phyloP scores from a whole-genome alignment of 495 filamentous ascomycete species.

The Hypomontagnella submonticulosa region DNA sequence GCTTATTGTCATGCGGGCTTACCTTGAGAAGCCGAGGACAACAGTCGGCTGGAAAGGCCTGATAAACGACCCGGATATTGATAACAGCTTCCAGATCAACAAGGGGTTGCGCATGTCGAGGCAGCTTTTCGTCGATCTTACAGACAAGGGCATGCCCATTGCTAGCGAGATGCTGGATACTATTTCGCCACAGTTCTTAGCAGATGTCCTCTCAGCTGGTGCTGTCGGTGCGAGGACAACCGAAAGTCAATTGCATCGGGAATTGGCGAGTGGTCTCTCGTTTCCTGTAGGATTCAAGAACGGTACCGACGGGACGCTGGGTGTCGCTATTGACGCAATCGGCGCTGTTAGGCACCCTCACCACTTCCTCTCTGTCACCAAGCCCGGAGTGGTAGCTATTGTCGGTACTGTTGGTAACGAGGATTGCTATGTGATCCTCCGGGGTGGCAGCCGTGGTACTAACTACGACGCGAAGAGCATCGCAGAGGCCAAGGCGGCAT shows the following conservation, averaged over 20 bases:
- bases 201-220: constrained; percentile 91
- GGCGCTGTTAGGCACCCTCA: constrained; percentile 92
- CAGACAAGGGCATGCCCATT: constrained; percentile 94
- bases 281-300: constrained; percentile 99
- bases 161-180: constrained; percentile 99
- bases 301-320: constrained; percentile 91
- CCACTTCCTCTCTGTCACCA: constrained; percentile 98
- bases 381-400: constrained; percentile 95
- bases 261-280: constrained; percentile 90
- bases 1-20: constrained; percentile 95
- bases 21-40: constrained; percentile 98
- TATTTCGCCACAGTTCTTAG: constrained; percentile 96
- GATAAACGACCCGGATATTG: constrained; percentile 99
- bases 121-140: constrained; percentile 95
- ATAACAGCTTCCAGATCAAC: constrained; percentile 99
- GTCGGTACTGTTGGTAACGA: constrained; percentile 96
- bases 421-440: constrained; percentile 96
- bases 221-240: constrained; percentile 96
- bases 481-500: constrained; percentile 73
- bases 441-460: constrained; percentile 91
- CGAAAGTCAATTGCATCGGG: constrained; percentile 93
- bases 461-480: constrained; percentile 94
- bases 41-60: constrained; percentile 99
- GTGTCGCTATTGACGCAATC: constrained; percentile 95
- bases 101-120: constrained; percentile 89